phyloP scores from a whole-genome alignment of 2,329 filamentous ascomycete species.

The Diaporthe sp. region DNA sequence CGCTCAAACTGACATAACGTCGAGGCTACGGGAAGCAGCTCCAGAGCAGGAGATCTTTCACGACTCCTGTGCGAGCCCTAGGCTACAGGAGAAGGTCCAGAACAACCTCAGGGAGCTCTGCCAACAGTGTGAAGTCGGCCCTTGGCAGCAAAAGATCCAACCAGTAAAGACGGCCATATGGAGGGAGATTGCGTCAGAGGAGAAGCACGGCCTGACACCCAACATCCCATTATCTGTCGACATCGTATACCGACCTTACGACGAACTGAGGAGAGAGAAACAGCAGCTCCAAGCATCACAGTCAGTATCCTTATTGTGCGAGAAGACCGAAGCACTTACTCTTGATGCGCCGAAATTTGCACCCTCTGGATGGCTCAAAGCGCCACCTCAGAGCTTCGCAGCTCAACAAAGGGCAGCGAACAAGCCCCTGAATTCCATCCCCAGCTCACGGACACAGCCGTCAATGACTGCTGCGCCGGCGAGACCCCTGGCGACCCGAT shows the following conservation, averaged over 20 bases:
- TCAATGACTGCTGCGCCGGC: slow-evolving; percentile 48
- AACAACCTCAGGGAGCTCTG: slow-evolving; percentile 70
- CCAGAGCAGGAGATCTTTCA: slow-evolving; percentile 72
- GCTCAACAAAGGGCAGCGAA: slow-evolving; percentile 73
- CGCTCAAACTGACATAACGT: slow-evolving; percentile 67
- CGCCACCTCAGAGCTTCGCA: slow-evolving; percentile 74
- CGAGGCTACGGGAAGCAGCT: slow-evolving; percentile 67
- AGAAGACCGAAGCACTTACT: slow-evolving; percentile 51
- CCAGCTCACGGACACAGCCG: slow-evolving; percentile 48
- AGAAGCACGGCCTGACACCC: slow-evolving; percentile 74
- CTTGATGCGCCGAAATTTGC: slow-evolving; percentile 39
- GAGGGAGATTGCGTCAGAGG: slow-evolving; percentile 77
- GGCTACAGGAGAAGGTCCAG: slow-evolving; percentile 60
- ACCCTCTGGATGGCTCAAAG: slow-evolving; percentile 60
- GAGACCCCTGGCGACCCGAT: slow-evolving; percentile 44
- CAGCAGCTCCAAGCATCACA: slow-evolving; percentile 41
- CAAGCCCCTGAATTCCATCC: slow-evolving; percentile 53
- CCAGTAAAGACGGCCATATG: slow-evolving; percentile 68
- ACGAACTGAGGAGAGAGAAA: slow-evolving; percentile 68
- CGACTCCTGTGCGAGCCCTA: slow-evolving; percentile 57
- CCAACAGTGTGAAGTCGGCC: slow-evolving; percentile 69
- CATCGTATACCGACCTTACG: slow-evolving; percentile 74
- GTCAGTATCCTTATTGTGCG: slow-evolving; percentile 37
- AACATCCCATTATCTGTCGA: slow-evolving; percentile 72
- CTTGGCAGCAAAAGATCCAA: slow-evolving; percentile 59